Evolutionary conservation across 805 yeast genomes (phyloP).

Genomic region (Kodamaea kaohsiungensis): DNA sequence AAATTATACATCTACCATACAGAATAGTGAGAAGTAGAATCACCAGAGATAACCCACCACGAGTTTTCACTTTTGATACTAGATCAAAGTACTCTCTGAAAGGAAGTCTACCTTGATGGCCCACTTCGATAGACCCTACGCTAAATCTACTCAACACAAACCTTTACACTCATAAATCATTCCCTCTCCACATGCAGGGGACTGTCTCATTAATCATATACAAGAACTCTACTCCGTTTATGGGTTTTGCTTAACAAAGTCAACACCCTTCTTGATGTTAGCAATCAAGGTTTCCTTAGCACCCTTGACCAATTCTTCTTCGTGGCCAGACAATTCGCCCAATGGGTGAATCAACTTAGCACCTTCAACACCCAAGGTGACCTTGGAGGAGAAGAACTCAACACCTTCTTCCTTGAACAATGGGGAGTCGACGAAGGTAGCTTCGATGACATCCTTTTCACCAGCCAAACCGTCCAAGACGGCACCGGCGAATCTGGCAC

Average conservation of each 20-base stretch:
- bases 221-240: conserved; percentile 20
- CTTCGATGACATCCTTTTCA: conserved; percentile 63
- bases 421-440: conserved; percentile 78
- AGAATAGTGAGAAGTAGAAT: no score
- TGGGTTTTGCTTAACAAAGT: conserved; percentile 76
- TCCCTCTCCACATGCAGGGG: background rate
- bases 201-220: conserved; percentile 1
- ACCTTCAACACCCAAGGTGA: conserved; percentile 92
- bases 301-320: conserved; percentile 76
- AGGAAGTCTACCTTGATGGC: no score
- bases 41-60: no score
- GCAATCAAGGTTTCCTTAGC: conserved; percentile 88
- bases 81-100: no score
- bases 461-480: conserved; percentile 66
- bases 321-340: conserved; percentile 72
- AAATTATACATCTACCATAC: no score
- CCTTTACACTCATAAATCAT: background rate
- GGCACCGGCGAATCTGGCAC: conserved; percentile 71
- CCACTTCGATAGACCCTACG: no score
- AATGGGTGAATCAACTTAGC: conserved; percentile 76
- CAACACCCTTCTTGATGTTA: conserved; percentile 93
- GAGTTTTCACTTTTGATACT: no score
- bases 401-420: conserved; percentile 85
- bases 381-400: conserved; percentile 93
- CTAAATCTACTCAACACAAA: background rate